Percentiles rank a stretch among this genome's conserved stretches.
These are phyloP conservation scores for Rheum nobile DNA, from an alignment of 148 eudicot genomes.

Conservation along the genomic window DNA sequence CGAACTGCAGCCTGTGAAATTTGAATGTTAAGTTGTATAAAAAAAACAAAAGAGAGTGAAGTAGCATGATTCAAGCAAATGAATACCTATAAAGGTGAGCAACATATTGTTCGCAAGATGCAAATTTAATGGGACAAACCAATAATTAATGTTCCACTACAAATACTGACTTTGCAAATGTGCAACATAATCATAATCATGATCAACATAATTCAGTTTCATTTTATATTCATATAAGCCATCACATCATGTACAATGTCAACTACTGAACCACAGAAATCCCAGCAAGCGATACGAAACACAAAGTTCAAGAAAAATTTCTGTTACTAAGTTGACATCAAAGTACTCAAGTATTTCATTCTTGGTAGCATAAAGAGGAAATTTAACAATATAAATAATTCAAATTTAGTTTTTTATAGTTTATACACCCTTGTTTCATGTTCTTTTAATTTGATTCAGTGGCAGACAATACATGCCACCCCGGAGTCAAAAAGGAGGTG, in stretches of 20 bases:
- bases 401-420: not conserved
- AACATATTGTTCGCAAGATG: not conserved
- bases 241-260: not conserved
- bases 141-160: not conserved
- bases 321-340: not conserved
- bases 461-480: not conserved
- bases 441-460: not conserved
- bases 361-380: not conserved
- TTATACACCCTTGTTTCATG: not conserved
- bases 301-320: not conserved
- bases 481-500: not conserved
- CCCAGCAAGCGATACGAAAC: not conserved
- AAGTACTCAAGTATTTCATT: not conserved
- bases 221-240: not conserved
- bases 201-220: not conserved
- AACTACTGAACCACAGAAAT: not conserved
- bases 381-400: not conserved
- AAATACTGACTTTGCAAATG: not conserved
- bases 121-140: not conserved
- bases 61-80: not conserved
- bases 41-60: not conserved
- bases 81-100: not conserved
- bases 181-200: not conserved
- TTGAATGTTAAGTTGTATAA: not conserved
- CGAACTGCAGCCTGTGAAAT: constrained; percentile 74